Evolutionary conservation across 2,329 filamentous ascomycete species (phyloP), one percentile per base, ranked within the genome.

Genomic region (Scolecobasidium constrictum): DNA sequence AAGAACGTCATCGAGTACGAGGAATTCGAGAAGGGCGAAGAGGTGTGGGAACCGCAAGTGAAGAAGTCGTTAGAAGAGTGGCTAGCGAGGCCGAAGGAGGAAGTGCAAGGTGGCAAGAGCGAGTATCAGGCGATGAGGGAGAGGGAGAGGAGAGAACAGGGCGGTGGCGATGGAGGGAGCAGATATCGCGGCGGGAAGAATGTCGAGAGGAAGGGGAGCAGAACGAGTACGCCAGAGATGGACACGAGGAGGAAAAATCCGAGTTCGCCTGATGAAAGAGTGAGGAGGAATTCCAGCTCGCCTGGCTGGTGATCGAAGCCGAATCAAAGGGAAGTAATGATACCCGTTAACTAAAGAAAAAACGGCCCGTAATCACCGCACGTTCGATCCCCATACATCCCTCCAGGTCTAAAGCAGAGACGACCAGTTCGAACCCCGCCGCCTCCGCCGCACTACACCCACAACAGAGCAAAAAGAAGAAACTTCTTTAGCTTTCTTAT

Each of bases 41-140:
- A 78, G 1, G 76, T 84, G 6, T 96, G 90, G 88, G 85, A 75
- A 1, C 83, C 86, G 0, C 75, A 86, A 58, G 71, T 96, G 1
- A 59, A 73, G 52, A 57, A 59, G 13, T 70, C 79, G 56, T 60
- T 86, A 9, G 62, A 71, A 33, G 58, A 61, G 18, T 75, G 71
- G 63, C 66, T 69, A 54, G 53, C 62, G 45, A 62, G 64, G 18
- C 23, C 33, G 18, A 39, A 21, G 3, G 6, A 35, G 7, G 37
- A n/a, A 11, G 37, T 7, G 6, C 11, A 22, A n/a, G 18, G 13
- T 39, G 19, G 7, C 13, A 18, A 39, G 20, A n/a, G 35, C 9
- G 17, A 17, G 9, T 7, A 7, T 36, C 7, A 36, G 16, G 16
- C 7, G 17, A 17, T 9, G 4, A 58, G 54, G 55, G 26, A 53